Percentiles rank a stretch among this genome's conserved stretches.
phyloP scores from a whole-genome alignment of 352 stramenopile species.

The Aphanomyces astaci region DNA sequence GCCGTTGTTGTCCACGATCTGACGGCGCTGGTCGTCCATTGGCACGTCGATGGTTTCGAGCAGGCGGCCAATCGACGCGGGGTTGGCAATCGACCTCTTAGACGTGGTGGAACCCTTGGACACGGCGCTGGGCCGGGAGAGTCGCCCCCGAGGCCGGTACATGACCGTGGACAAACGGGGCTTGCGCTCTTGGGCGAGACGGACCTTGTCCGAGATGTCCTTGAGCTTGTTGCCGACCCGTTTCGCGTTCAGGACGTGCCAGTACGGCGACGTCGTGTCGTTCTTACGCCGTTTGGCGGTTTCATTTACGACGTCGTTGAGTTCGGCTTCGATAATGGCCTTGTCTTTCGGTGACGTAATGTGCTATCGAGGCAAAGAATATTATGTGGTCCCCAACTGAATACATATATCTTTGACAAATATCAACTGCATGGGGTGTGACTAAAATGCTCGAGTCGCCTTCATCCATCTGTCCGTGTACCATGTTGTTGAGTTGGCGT shows the following conservation, averaged over 20 bases:
- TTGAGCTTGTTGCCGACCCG: conserved; percentile 75
- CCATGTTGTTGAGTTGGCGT: conserved; percentile 73
- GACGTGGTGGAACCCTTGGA: background rate
- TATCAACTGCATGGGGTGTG: too few species aligned
- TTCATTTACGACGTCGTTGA: conserved; percentile 72
- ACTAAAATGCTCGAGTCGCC: too few species aligned
- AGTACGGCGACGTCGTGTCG: conserved; percentile 40
- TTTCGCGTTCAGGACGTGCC: conserved; percentile 71
- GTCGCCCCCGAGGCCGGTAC: background rate
- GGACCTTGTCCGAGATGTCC: conserved; percentile 47
- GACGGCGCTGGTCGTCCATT: background rate
- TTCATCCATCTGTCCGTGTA: too few species aligned
- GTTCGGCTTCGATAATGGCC: conserved; percentile 64
- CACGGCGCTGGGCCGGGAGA: background rate
- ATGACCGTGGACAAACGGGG: background rate
- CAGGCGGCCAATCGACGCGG: background rate
- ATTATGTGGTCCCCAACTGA: too few species aligned
- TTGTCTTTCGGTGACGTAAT: conserved; percentile 63
- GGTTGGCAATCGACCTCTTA: background rate
- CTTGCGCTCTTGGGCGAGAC: background rate
- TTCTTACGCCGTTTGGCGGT: conserved; percentile 60
- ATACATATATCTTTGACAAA: too few species aligned
- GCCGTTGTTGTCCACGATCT: background rate
- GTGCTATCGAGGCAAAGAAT: conserved; percentile 30
- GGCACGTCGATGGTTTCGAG: background rate